Base-by-base conservation (phyloP, 352 stramenopile species). In the Phytophthora kernoviae region DNA sequence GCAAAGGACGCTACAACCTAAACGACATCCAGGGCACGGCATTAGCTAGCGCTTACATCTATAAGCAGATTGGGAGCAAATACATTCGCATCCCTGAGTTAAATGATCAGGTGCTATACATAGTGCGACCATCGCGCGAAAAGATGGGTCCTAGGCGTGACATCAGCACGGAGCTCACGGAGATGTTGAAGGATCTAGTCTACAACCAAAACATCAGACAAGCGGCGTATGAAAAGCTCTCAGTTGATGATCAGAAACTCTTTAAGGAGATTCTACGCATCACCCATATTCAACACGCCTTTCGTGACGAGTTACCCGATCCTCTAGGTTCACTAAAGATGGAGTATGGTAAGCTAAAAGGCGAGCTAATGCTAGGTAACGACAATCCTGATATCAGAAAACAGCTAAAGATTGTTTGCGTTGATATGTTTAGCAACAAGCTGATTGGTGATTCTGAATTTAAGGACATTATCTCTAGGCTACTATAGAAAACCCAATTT, bases 61-160 rank as follows among this genome's bases (percentile, higher is more conserved):
- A 61, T 22, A 15, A 45, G 10, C 33, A 41, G 5, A 15, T 62
- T 30, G 54, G 54, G 21, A 46, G 15, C 3, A 65, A 65, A 24
- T 65, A 59, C 18, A 65, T 65, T 26, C 26, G 58, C n/a, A 56
- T 60, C 1, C 42, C 58, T 42, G 58, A 60, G 26, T 36, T 66
- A 1, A 44, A 66, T 34, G 21, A 40, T 10, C 36, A 37, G 6
- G 40, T 10, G 8, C 36, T 66, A 1, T 51, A 48, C 0, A 60
- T 66, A 15, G 58, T 66, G 1, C 40, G 55, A 26, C 49, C 49
- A 2, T 41, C 27, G 4, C 50, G 58, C 0, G 33, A 45, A 0
- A 66, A 60, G n/a, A 17, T 40, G 1, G 49, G 58, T 0, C 58
- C 58, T 4, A 49, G 45, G 26, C 27, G 49, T 11, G n/a, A 60